These are phyloP conservation scores for Pyrenula massariospora DNA, from an alignment of 495 filamentous ascomycete species.

Conservation along the genomic window DNA sequence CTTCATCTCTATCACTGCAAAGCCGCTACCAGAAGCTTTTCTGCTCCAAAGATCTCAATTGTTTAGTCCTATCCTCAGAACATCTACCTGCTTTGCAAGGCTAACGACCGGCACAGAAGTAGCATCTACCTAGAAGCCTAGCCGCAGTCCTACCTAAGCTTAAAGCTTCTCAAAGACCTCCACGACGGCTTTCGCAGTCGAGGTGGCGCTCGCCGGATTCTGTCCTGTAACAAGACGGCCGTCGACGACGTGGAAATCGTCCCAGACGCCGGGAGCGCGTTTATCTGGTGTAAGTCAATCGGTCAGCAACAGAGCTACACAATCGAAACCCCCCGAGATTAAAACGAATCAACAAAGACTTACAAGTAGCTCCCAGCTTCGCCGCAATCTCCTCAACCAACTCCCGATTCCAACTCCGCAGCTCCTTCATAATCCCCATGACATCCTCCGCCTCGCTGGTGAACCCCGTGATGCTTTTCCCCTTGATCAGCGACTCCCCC, in stretches of 20 bases:
- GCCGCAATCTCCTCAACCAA: slow-evolving; percentile 24
- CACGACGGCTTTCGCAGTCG: slow-evolving; percentile 30
- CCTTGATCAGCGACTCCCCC: slow-evolving; percentile 26
- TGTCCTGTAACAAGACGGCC: slow-evolving; percentile 59
- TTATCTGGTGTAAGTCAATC: slow-evolving; percentile 17
- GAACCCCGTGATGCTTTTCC: slow-evolving; percentile 31
- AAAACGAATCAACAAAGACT: slow-evolving; percentile 7
- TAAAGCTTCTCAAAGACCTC: slow-evolving; percentile 28
- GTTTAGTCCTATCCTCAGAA: too few relatives aligned
- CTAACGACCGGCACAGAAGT: too few relatives aligned
- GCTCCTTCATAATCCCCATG: slow-evolving; percentile 21
- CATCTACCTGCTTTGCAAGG: too few relatives aligned
- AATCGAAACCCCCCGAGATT: not conserved
- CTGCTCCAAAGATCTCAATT: too few relatives aligned
- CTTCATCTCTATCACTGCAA: too few relatives aligned
- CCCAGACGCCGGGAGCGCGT: slow-evolving; percentile 27
- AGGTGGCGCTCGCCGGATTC: slow-evolving; percentile 52
- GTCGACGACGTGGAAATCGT: slow-evolving; percentile 31
- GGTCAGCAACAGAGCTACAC: not conserved
- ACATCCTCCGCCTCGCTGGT: slow-evolving; percentile 28
- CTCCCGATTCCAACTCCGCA: slow-evolving; percentile 22
- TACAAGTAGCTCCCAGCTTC: slow-evolving; percentile 24
- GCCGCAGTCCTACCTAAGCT: too few relatives aligned
- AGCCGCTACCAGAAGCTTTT: too few relatives aligned
- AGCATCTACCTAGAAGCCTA: too few relatives aligned